These are phyloP conservation scores for Zasmidium angulare DNA, from an alignment of 2,329 filamentous ascomycete genomes.

Conservation along the genomic window DNA sequence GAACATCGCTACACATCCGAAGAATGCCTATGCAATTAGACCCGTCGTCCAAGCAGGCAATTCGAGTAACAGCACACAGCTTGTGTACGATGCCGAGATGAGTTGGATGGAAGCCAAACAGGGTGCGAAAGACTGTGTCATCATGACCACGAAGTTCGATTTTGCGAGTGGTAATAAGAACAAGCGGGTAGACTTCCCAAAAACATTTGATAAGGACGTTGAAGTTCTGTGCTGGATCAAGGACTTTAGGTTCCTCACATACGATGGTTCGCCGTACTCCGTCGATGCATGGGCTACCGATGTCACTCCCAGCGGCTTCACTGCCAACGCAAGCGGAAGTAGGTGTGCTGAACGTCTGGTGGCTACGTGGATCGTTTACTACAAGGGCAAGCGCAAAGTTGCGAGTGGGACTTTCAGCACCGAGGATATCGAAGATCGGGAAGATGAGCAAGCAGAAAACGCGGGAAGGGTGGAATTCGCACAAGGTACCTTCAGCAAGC, in stretches of 20 bases:
- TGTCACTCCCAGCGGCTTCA: slow-evolving; percentile 17
- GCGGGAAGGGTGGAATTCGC: slow-evolving; percentile 13
- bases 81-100: slow-evolving; percentile 8
- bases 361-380: slow-evolving; percentile 17
- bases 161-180: slow-evolving; percentile 1
- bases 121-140: slow-evolving; percentile 7
- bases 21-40: slow-evolving; percentile 2
- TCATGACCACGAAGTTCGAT: slow-evolving; percentile 7
- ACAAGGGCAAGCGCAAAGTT: slow-evolving; percentile 19
- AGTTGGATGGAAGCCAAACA: slow-evolving; percentile 9
- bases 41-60: slow-evolving; percentile 9
- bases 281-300: slow-evolving; percentile 13
- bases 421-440: slow-evolving; percentile 4
- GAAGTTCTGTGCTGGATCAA: slow-evolving; percentile 14
- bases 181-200: slow-evolving; percentile 4
- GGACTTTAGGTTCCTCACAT: slow-evolving; percentile 14
- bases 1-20: slow-evolving; percentile 5
- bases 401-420: slow-evolving; percentile 17
- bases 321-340: slow-evolving; percentile 14
- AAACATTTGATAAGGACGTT: not conserved
- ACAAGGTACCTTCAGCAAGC: slow-evolving; percentile 10
- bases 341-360: slow-evolving; percentile 13
- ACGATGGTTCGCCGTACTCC: slow-evolving; percentile 4
- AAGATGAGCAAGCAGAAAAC: not conserved
- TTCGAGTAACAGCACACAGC: slow-evolving; percentile 2